Evolutionary conservation across 352 stramenopile species (phyloP).

Genomic region (Phytophthora kernoviae): DNA sequence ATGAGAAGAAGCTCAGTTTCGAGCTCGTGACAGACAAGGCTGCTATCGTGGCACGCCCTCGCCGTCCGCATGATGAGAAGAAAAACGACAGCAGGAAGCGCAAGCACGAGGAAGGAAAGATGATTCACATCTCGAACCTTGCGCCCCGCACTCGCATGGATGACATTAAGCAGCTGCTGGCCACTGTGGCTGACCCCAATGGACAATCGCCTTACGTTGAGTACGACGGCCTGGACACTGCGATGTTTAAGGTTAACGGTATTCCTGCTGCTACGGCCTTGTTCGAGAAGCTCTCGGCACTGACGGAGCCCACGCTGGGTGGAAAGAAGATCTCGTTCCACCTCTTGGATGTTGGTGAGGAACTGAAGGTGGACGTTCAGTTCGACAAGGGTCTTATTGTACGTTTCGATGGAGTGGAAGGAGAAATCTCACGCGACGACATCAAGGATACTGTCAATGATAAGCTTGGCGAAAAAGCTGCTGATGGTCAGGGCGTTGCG

Average conservation of each 20-base stretch:
- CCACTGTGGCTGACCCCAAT: conserved; percentile 49
- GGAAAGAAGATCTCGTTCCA: conserved; percentile 82
- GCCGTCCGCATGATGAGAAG: conserved; percentile 40
- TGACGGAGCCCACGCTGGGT: conserved; percentile 63
- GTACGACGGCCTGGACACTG: conserved; percentile 78
- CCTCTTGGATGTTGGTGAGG: conserved; percentile 67
- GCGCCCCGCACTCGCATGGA: conserved; percentile 68
- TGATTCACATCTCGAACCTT: conserved; percentile 85
- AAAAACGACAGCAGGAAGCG: conserved; percentile 76
- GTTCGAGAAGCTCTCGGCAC: conserved; percentile 76
- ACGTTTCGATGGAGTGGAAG: conserved; percentile 76
- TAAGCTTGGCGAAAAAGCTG: conserved; percentile 73
- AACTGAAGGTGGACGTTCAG: conserved; percentile 78
- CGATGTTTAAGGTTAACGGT: conserved; percentile 70
- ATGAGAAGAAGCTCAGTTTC: conserved; percentile 71
- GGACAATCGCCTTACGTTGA: conserved; percentile 76
- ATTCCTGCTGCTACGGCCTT: conserved; percentile 48
- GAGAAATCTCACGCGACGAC: conserved; percentile 80
- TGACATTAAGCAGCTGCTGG: conserved; percentile 86
- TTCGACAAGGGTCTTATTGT: conserved; percentile 90
- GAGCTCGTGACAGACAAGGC: conserved; percentile 77
- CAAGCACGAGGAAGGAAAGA: conserved; percentile 77
- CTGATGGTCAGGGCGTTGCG: conserved; percentile 64
- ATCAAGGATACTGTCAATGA: conserved; percentile 90
- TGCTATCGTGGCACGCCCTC: conserved; percentile 74